These are phyloP conservation scores for Penicillium sp. DNA, from an alignment of 2,329 filamentous ascomycete species.

Conservation along the genomic window DNA sequence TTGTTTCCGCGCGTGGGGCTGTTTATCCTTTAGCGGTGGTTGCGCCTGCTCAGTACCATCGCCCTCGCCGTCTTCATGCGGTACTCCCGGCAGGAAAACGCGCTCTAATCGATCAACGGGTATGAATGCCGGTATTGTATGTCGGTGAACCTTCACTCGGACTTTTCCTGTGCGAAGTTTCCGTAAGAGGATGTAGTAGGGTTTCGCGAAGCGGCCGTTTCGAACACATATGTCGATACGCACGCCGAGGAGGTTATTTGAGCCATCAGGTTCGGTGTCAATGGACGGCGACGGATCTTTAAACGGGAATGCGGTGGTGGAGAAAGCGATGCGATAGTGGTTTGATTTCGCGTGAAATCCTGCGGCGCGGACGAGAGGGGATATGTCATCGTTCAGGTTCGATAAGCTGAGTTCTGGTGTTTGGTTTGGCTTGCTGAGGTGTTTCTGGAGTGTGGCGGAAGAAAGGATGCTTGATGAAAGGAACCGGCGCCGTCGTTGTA, in stretches of 20 bases:
- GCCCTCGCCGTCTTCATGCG: slow-evolving; percentile 14
- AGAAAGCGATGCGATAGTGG: slow-evolving; percentile 51
- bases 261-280: slow-evolving; percentile 12
- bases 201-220: slow-evolving; percentile 45
- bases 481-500: slow-evolving; percentile 44
- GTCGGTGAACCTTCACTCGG: slow-evolving; percentile 44
- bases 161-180: slow-evolving; percentile 32
- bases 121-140: slow-evolving; percentile 53
- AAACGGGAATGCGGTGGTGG: slow-evolving; percentile 52
- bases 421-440: slow-evolving; percentile 7
- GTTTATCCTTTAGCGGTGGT: slow-evolving; percentile 27
- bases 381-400: slow-evolving; percentile 32
- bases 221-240: slow-evolving; percentile 48
- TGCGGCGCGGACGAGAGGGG: slow-evolving; percentile 37
- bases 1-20: slow-evolving; percentile 31
- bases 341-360: slow-evolving; percentile 43
- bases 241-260: slow-evolving; percentile 44
- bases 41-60: slow-evolving; percentile 24
- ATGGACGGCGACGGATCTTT: slow-evolving; percentile 46
- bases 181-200: slow-evolving; percentile 50
- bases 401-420: background rate
- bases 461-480: slow-evolving; percentile 49
- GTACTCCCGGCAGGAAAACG: slow-evolving; percentile 34
- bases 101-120: slow-evolving; percentile 44
- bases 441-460: slow-evolving; percentile 42